Percentiles rank a stretch among this genome's conserved stretches.
Evolutionary conservation across 2,329 filamentous ascomycete genomes (phyloP).

Genomic region (Cercospora zeina): DNA sequence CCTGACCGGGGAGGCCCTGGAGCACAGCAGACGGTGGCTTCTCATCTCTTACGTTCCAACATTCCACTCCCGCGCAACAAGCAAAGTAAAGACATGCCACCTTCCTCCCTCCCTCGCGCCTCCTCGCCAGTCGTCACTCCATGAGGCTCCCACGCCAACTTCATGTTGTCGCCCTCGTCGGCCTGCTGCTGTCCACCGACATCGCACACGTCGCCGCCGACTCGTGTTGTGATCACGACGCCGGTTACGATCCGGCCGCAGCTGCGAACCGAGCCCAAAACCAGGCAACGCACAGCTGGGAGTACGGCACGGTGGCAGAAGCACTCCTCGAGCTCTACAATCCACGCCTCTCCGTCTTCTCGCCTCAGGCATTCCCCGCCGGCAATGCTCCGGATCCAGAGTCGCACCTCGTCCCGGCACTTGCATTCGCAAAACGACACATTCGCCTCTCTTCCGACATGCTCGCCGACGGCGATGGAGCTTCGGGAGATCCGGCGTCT

Average conservation of each 20-base stretch:
- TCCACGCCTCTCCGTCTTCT: constrained; percentile 37
- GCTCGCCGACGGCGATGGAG: constrained; percentile 41
- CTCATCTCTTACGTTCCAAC: constrained; percentile 11
- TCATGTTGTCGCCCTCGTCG: neutral
- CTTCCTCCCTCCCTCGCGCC: neutral
- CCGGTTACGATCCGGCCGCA: constrained; percentile 20
- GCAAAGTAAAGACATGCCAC: neutral
- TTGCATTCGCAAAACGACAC: constrained; percentile 38
- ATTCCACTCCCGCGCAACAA: neutral
- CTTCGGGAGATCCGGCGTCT: constrained; percentile 50
- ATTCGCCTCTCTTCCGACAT: constrained; percentile 40
- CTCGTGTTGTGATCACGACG: constrained; percentile 20
- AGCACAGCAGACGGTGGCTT: constrained; percentile 8
- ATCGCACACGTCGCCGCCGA: constrained; percentile 5
- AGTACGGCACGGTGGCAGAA: constrained; percentile 46
- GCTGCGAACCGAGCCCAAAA: constrained; percentile 20
- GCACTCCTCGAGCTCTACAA: constrained; percentile 46
- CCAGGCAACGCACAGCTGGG: constrained; percentile 41
- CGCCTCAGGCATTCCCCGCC: constrained; percentile 21
- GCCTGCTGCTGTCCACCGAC: neutral
- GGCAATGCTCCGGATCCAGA: constrained; percentile 14
- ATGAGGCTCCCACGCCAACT: constrained; percentile 6
- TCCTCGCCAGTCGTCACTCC: neutral
- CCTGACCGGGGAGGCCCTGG: constrained; percentile 12
- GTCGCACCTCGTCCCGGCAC: constrained; percentile 19